Base-by-base conservation (phyloP, 495 filamentous ascomycete genomes). In the Jackrogersella multiformis region DNA sequence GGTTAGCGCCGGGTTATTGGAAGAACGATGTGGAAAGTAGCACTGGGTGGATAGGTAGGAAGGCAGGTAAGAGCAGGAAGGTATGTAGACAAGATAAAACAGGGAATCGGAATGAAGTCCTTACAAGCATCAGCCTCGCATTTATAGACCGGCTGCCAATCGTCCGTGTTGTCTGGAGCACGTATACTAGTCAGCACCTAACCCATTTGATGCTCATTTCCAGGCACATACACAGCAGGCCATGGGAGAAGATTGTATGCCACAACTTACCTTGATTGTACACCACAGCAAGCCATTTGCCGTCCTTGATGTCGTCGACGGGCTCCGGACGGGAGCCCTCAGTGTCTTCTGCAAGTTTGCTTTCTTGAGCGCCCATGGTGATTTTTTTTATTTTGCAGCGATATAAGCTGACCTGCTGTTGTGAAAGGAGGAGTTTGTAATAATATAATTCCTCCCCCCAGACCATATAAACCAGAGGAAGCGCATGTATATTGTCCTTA, bases 61-160 rank as follows among this genome's bases (percentile, higher is more conserved):
- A 13, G 9, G 18, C n/a, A 23, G 9, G 18, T 4, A 18, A 34
- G 18, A 34, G 44, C 2, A 18, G 15, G 15, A 21, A 9, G 9
- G 9, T 15, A 21, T 5, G 9, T 7, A 6, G 21, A 8, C 21
- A 21, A 16, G 39, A 1, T 24, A 38, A 18, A 26, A 42, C 4
- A 18, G 39, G 7, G 44, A 28, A 48, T 26, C 8, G n/a, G 23
- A 30, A 34, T 15, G 8, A 0, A 20, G 35, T 23, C 4, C 59
- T 54, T 54, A 54, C 59, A 8, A 18, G 26, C 38, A 26, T 46
- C 12, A 8, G 39, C 32, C 0, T 35, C 48, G 9, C 18, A 15
- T 7, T n/a, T n/a, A 1, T 54, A 8, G 1, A 62, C 13, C 1
- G 15, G 13, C 23, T 56, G 52, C 61, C 61, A 64, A 4, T 32